Evolutionary conservation across 2,329 filamentous ascomycete species (phyloP).

Genomic region (Ophiostoma angusticollis): DNA sequence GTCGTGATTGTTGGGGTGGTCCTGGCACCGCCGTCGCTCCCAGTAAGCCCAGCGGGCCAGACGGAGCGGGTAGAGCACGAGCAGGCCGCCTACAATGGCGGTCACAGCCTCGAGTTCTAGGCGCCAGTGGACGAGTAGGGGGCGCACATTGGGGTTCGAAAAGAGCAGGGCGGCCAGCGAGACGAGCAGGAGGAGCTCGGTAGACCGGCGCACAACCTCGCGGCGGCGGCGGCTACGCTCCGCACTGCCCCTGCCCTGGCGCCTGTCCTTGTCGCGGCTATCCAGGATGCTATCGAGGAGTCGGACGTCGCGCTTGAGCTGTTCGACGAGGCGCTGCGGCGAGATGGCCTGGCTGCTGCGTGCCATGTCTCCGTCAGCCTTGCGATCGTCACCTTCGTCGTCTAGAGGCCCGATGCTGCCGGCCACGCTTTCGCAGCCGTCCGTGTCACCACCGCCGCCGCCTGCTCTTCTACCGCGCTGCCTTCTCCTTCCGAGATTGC

Average conservation of each 20-base stretch:
- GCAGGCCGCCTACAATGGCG: slow-evolving; percentile 26
- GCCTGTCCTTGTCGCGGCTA: slow-evolving; percentile 13
- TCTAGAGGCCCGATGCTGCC: neutral
- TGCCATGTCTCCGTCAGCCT: no score
- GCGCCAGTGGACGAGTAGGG: slow-evolving; percentile 32
- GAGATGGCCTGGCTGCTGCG: slow-evolving; percentile 15
- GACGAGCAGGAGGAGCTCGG: slow-evolving; percentile 39
- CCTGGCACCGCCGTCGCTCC: slow-evolving; percentile 15
- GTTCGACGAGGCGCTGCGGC: slow-evolving; percentile 8
- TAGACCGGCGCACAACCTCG: slow-evolving; percentile 38
- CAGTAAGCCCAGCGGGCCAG: slow-evolving; percentile 37
- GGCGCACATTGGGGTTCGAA: slow-evolving; percentile 32
- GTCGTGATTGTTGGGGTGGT: neutral
- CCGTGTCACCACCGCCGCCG: slow-evolving; percentile 1
- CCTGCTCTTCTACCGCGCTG: no score
- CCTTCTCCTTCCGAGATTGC: neutral
- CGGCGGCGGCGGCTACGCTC: slow-evolving; percentile 32
- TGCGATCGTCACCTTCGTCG: slow-evolving; percentile 26
- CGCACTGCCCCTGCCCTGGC: slow-evolving; percentile 16
- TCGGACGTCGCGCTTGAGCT: slow-evolving; percentile 14
- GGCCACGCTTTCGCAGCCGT: slow-evolving; percentile 4
- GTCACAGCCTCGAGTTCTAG: slow-evolving; percentile 31
- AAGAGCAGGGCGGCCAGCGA: slow-evolving; percentile 36
- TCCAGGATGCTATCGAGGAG: neutral
- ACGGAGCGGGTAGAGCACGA: slow-evolving; percentile 46